Base-by-base conservation (phyloP, 1,139 yeast species). In the Groenewaldozyma sp. region DNA sequence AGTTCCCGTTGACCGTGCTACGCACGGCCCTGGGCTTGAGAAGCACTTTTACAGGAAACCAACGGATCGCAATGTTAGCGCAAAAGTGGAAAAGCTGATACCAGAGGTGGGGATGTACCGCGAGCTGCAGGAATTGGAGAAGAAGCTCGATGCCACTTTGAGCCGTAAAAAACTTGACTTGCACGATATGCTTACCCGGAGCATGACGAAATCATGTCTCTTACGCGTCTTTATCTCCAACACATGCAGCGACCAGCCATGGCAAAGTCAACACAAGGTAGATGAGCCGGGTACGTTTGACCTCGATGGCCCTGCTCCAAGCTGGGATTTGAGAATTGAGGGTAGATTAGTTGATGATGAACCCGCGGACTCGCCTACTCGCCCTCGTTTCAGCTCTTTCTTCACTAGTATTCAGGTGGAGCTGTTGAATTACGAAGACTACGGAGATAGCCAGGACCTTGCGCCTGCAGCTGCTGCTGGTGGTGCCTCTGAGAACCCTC, bases 301-400 rank as follows among this genome's bases (percentile, higher is more conserved):
- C 37, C 19, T 29, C 5, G 33, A 29, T 9, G 9, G n/a, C 7
- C 11, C 22, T 6, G 11, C 33, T 9, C 74, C 93, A 5, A 57
- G 75, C 4, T 91, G 96, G 96, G 82, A 93, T 1, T 68, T 91
- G 50, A 71, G 94, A 42, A 74, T 91, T 18, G 97, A 91, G 61
- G 98, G 98, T 9, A 69, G 87, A 41, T 64, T 84, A 27, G 65
- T 88, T 29, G 67, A 73, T 47, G 71, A 67, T 33, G 64, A 41
- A 31, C 52, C 55, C 3, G 57, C 56, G 16, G 58, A 52, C 33
- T 46, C 64, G 29, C 67, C 73, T 1, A 49, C 52, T 3, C 67
- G 79, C 49, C 67, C 70, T 27, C 76, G 81, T 54, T 86, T 91
- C 60, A 81, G 93, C 45, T 71, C 88, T 6, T 84, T 84, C 51